Evolutionary conservation across 2,329 filamentous ascomycete species (phyloP).

Genomic region (Phialemoniopsis sp.): DNA sequence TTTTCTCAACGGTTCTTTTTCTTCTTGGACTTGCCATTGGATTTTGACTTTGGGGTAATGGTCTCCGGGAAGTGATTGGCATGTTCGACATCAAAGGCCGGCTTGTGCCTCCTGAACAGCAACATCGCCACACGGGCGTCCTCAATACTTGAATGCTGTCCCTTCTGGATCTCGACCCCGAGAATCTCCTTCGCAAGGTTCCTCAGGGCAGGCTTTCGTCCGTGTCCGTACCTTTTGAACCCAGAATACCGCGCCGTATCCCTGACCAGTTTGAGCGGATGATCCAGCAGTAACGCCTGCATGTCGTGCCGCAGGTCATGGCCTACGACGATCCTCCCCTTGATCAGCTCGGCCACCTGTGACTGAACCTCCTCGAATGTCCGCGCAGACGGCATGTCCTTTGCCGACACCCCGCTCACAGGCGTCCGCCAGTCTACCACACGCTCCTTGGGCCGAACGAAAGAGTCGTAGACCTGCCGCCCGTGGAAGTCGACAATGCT

Average conservation of each 20-base stretch:
- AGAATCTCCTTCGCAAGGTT: conserved; percentile 54
- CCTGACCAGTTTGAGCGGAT: conserved; percentile 73
- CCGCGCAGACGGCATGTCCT: conserved; percentile 66
- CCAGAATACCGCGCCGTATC: conserved; percentile 77
- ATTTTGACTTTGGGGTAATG: conserved; percentile 22
- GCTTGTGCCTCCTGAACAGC: conserved; percentile 78
- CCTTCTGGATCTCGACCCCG: conserved; percentile 58
- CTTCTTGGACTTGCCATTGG: conserved; percentile 36
- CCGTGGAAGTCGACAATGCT: conserved; percentile 94
- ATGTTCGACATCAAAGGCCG: conserved; percentile 79
- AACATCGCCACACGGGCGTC: conserved; percentile 91
- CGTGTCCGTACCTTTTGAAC: conserved; percentile 66
- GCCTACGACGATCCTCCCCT: conserved; percentile 71
- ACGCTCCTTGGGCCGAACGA: conserved; percentile 70
- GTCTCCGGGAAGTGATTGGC: conserved; percentile 57
- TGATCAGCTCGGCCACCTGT: conserved; percentile 64
- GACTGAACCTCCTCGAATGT: conserved; percentile 73
- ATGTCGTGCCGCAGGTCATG: conserved; percentile 82
- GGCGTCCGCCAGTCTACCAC: conserved; percentile 89
- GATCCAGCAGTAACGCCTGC: conserved; percentile 69
- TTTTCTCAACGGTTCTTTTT: conserved; percentile 23
- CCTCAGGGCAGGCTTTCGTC: conserved; percentile 64
- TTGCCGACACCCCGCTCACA: conserved; percentile 76
- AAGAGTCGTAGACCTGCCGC: conserved; percentile 89
- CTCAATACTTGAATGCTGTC: conserved; percentile 63